Evolutionary conservation across 1,139 yeast species (phyloP).

Genomic region (Lodderomyces jiufengensis): DNA sequence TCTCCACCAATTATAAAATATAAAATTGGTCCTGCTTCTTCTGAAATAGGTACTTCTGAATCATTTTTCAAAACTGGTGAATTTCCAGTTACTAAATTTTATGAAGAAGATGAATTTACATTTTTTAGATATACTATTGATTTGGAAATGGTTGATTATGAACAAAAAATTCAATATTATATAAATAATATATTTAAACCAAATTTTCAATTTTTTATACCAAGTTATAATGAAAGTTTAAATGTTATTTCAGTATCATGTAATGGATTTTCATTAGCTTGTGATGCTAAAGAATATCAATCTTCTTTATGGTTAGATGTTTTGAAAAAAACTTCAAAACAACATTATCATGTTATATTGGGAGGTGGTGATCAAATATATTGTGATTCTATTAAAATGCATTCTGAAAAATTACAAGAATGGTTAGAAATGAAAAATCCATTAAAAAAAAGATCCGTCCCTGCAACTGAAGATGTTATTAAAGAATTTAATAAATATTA

Average conservation of each 20-base stretch:
- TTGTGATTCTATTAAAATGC: constrained; percentile 72
- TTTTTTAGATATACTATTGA: constrained; percentile 65
- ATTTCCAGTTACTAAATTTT: constrained; percentile 43
- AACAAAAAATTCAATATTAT: constrained; percentile 59
- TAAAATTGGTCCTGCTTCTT: constrained; percentile 34
- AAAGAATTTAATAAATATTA: constrained; percentile 63
- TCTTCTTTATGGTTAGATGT: constrained; percentile 89
- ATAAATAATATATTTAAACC: constrained; percentile 44
- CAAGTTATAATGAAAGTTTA: constrained; percentile 60
- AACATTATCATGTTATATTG: constrained; percentile 86
- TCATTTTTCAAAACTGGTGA: constrained; percentile 29
- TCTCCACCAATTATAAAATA: constrained; percentile 38
- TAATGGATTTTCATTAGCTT: constrained; percentile 83
- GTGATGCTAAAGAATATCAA: constrained; percentile 61
- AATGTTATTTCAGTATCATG: constrained; percentile 82
- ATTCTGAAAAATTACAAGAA: constrained; percentile 49
- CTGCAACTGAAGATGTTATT: constrained; percentile 43
- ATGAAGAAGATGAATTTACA: constrained; percentile 38
- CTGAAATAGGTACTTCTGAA: constrained; percentile 6
- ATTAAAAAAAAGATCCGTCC: constrained; percentile 33
- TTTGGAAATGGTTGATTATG: constrained; percentile 41
- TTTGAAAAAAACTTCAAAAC: constrained; percentile 52
- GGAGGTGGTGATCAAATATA: constrained; percentile 98
- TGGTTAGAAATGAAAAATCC: constrained; percentile 62
- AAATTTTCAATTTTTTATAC: constrained; percentile 52